phyloP scores from a whole-genome alignment of 1,139 yeast species.

The Hyphopichia fennica region DNA sequence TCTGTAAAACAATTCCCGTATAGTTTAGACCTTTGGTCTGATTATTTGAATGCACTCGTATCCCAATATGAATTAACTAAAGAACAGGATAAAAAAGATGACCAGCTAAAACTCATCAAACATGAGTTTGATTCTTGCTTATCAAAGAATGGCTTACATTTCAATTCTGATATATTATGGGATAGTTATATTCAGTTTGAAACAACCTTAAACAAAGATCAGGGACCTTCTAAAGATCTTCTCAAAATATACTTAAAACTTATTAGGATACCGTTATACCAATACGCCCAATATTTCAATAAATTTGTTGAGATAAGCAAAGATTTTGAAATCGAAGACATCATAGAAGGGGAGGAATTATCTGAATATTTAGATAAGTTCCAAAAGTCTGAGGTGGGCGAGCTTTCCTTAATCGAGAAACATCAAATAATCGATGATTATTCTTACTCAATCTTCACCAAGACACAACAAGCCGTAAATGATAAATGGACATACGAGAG shows the following conservation, averaged over 20 bases:
- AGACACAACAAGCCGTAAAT: conserved; percentile 52
- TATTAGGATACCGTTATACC: conserved; percentile 60
- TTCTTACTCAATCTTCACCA: conserved; percentile 39
- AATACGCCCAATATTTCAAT: conserved; percentile 64
- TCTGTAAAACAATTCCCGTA: conserved; percentile 53
- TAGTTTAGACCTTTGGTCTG: conserved; percentile 67
- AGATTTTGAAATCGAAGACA: conserved; percentile 29
- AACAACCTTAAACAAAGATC: conserved; percentile 16
- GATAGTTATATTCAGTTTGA: conserved; percentile 58
- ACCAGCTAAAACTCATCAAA: conserved; percentile 25
- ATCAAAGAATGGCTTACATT: conserved; percentile 46
- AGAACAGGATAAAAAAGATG: conserved; percentile 14
- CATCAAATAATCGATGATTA: conserved; percentile 43
- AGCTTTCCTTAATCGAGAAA: conserved; percentile 28
- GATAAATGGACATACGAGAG: conserved; percentile 66
- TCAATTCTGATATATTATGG: conserved; percentile 66
- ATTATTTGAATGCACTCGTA: conserved; percentile 53
- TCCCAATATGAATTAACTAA: conserved; percentile 25
- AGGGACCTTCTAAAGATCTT: conserved; percentile 11
- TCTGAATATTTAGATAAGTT: conserved; percentile 21
- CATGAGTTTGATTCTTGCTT: conserved; percentile 28
- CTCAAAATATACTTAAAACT: conserved; percentile 38
- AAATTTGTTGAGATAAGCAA: conserved; percentile 46
- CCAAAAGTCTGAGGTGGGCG: conserved; percentile 20
- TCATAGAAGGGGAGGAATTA: conserved; percentile 25